Evolutionary conservation across 768 basidiomycete species (phyloP), one percentile per base, ranked within the genome.

Genomic region (Tricholoma matsutake): DNA sequence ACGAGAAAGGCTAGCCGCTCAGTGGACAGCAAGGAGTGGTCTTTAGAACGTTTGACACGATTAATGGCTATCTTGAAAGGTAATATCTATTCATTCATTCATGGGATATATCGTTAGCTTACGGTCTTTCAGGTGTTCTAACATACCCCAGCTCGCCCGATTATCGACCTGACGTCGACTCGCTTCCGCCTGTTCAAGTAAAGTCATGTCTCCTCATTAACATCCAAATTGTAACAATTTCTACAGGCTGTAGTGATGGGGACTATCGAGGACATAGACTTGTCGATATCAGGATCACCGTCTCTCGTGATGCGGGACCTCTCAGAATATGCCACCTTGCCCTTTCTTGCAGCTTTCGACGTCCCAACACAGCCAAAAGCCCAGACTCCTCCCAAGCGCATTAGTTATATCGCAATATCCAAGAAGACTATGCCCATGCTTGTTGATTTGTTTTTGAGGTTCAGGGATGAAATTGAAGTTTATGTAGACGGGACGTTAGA

Each of bases 331-430:
- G 79, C 85, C 32, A 92, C 91, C 0, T 80, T 98, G n/a, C 86
- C 96, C 0, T 98, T 95, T 77, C 76, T 92, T 1, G 89, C 89
- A 2, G 86, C 88, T 0, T 91, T 92, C 66, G 85, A 91, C 64
- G 76, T 83, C 0, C 81, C 79, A 29, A 62, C 72, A 4, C 68
- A 76, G 31, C 68, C 80, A 10, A 79, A 76, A 56, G 76, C 73
- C 25, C 76, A 75, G 52, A 74, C 76, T 4, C 75, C 79, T 6
- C 83, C 79, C 51, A 89, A 86, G 67, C 84, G 89, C 5, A 80
- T 97, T 53, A 94, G 94, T 1, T 98, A 94, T 69, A 89, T 98
- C 55, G 96, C 87, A 2, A 72, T 98, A n/a, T 81, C 88, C 1
- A 98, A 98, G 75, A 89, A 86, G 72, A 81, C 81, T 13, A 94